Conservation (phyloP, 176 grass and related monocot species). For the Ampelocalamus luodianensis region DNA sequence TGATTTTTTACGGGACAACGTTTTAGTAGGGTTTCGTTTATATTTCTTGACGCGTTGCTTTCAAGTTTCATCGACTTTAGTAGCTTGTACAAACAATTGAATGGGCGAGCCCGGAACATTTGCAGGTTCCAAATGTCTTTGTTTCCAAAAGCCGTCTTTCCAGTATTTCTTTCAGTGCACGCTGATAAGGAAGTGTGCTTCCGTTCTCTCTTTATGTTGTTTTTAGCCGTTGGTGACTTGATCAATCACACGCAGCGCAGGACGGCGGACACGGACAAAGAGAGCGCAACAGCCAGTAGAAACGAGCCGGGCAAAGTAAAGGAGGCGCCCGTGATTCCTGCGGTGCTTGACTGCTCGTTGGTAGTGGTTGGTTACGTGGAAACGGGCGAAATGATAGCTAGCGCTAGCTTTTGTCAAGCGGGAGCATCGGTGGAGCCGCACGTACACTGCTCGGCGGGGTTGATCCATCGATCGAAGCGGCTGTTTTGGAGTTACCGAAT, state of each 20-base stretch:
- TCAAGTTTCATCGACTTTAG: not conserved
- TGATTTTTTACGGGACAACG: not conserved
- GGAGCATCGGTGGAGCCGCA: not conserved
- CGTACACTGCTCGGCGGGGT: not conserved
- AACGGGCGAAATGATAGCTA: not conserved
- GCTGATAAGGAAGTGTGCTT: not conserved
- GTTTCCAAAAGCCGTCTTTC: slow-evolving; percentile 7
- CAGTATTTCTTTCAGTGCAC: not conserved
- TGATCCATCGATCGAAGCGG: not conserved
- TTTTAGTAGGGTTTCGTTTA: slow-evolving; percentile 23
- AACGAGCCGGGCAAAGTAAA: slow-evolving; percentile 2
- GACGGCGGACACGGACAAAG: not conserved
- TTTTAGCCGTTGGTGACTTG: slow-evolving; percentile 25
- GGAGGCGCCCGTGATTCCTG: slow-evolving; percentile 26
- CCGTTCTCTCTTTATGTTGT: not conserved
- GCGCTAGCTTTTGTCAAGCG: slow-evolving; percentile 3
- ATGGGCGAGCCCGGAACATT: not conserved
- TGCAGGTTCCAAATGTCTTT: not conserved
- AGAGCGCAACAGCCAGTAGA: not conserved
- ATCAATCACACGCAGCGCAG: not conserved
- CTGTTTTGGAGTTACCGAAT: not conserved
- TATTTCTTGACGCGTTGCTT: not conserved
- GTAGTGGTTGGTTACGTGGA: not conserved
- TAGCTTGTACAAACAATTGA: slow-evolving; percentile 11
- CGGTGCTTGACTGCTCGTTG: not conserved